Conservation (phyloP, 495 filamentous ascomycete species). For the Cladorrhinum samala region DNA sequence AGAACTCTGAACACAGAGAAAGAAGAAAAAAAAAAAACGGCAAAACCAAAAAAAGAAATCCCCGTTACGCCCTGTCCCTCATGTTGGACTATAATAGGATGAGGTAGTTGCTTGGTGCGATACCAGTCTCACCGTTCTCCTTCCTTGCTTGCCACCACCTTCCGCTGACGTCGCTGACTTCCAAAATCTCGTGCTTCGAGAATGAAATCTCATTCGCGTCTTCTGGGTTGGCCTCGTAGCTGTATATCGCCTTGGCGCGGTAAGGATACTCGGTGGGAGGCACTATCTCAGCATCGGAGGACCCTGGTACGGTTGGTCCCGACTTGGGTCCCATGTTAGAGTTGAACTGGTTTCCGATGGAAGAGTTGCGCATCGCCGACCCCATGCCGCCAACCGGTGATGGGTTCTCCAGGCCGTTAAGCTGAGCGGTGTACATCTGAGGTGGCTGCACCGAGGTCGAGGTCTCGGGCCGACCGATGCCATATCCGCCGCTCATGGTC, state of each 20-base stretch:
- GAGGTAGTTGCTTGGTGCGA: slow-evolving; percentile 96
- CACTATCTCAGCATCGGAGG: slow-evolving; percentile 57
- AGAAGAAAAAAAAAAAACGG: neutral
- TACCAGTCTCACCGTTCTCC: slow-evolving; percentile 89
- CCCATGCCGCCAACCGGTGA: slow-evolving; percentile 78
- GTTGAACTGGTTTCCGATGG: slow-evolving; percentile 23
- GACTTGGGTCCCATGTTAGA: slow-evolving; percentile 32
- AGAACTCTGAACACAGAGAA: neutral
- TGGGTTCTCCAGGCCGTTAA: slow-evolving; percentile 93
- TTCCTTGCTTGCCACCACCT: slow-evolving; percentile 99
- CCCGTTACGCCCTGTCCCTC: neutral
- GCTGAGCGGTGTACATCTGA: slow-evolving; percentile 95
- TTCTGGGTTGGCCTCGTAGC: slow-evolving; percentile 95
- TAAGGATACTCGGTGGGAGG: slow-evolving; percentile 93
- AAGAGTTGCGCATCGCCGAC: slow-evolving; percentile 35
- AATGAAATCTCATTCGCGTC: slow-evolving; percentile 97
- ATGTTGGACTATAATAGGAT: slow-evolving; percentile 78
- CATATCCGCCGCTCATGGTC: slow-evolving; percentile 61
- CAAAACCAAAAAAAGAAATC: neutral
- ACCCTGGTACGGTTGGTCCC: slow-evolving; percentile 24
- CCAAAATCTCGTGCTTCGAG: slow-evolving; percentile 90
- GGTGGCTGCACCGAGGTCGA: slow-evolving; percentile 70
- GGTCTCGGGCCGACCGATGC: slow-evolving; percentile 64
- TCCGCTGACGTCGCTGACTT: slow-evolving; percentile 95
- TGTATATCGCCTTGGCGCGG: slow-evolving; percentile 95